Conservation (phyloP, 306 rosid genomes). For the Gastrolobium bilobum region DNA sequence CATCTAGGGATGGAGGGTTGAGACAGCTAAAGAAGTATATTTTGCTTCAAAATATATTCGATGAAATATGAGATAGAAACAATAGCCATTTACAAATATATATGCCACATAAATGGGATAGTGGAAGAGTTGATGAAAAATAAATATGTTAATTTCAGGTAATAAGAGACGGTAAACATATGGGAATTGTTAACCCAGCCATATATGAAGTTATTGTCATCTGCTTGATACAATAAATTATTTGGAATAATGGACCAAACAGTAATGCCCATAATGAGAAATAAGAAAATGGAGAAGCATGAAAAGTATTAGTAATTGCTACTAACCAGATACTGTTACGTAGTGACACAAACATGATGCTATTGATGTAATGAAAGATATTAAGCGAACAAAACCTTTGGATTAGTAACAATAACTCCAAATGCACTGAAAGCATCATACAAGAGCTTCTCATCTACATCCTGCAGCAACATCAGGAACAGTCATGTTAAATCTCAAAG, state of each 20-base stretch:
- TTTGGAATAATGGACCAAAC: background rate
- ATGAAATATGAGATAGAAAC: background rate
- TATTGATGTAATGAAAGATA: slow-evolving; percentile 24
- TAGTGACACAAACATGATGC: background rate
- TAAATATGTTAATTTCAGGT: background rate
- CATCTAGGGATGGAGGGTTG: slow-evolving; percentile 21
- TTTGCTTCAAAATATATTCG: slow-evolving; percentile 7
- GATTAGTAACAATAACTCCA: slow-evolving; percentile 97
- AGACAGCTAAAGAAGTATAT: slow-evolving; percentile 6
- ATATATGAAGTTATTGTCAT: too few species aligned
- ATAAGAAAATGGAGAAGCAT: background rate
- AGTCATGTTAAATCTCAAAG: slow-evolving; percentile 30
- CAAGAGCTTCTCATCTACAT: slow-evolving; percentile 97
- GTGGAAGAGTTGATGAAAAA: slow-evolving; percentile 12
- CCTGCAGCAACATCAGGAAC: slow-evolving; percentile 64
- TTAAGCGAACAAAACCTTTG: slow-evolving; percentile 68
- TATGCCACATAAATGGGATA: slow-evolving; percentile 35
- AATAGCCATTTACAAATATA: background rate
- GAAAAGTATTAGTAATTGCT: slow-evolving; percentile 30
- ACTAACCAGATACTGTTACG: slow-evolving; percentile 19
- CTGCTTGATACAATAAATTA: too few species aligned
- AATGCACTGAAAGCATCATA: slow-evolving; percentile 99
- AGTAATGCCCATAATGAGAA: background rate
- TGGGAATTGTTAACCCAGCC: too few species aligned
- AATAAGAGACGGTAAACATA: too few species aligned